Percentiles rank a stretch among this genome's conserved stretches.
These are phyloP conservation scores for Ceratocystis lukuohia DNA, from an alignment of 2,329 filamentous ascomycete genomes.

Conservation along the genomic window DNA sequence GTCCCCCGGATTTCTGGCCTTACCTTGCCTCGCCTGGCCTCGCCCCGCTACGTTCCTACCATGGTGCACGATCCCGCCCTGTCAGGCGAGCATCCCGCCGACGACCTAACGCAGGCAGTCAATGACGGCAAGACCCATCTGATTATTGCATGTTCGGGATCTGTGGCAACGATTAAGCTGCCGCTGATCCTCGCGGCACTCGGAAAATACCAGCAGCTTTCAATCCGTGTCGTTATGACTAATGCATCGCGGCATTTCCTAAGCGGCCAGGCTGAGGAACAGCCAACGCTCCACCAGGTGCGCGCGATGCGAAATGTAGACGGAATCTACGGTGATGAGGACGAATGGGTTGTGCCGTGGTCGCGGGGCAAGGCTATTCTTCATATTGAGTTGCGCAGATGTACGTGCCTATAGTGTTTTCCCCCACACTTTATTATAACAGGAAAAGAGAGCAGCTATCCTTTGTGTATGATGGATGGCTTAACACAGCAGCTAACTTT, in stretches of 20 bases:
- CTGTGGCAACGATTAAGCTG: slow-evolving; percentile 82
- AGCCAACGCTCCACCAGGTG: slow-evolving; percentile 53
- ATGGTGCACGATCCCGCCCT: slow-evolving; percentile 17
- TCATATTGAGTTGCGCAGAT: slow-evolving; percentile 74
- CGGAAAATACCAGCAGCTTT: slow-evolving; percentile 41
- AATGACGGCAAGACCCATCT: slow-evolving; percentile 32
- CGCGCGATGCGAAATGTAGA: slow-evolving; percentile 56
- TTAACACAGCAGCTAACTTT: background rate
- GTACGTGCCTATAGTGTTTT: slow-evolving; percentile 20
- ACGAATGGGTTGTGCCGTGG: slow-evolving; percentile 76
- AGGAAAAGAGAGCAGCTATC: background rate
- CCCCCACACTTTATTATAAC: too few species aligned
- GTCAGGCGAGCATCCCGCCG: slow-evolving; percentile 16
- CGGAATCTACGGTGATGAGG: slow-evolving; percentile 66
- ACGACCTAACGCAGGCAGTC: slow-evolving; percentile 1
- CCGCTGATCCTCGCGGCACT: slow-evolving; percentile 52
- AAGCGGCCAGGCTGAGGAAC: slow-evolving; percentile 58
- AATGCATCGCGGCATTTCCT: slow-evolving; percentile 62
- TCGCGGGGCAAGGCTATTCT: slow-evolving; percentile 63
- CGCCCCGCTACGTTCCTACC: background rate
- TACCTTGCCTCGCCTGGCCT: background rate
- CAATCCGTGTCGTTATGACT: slow-evolving; percentile 77
- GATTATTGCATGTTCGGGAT: slow-evolving; percentile 32
- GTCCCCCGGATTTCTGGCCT: too few species aligned
- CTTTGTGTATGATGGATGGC: background rate